Evolutionary conservation across 176 grass and related monocot genomes (phyloP).

Genomic region (Cenchrus fungigraminus): DNA sequence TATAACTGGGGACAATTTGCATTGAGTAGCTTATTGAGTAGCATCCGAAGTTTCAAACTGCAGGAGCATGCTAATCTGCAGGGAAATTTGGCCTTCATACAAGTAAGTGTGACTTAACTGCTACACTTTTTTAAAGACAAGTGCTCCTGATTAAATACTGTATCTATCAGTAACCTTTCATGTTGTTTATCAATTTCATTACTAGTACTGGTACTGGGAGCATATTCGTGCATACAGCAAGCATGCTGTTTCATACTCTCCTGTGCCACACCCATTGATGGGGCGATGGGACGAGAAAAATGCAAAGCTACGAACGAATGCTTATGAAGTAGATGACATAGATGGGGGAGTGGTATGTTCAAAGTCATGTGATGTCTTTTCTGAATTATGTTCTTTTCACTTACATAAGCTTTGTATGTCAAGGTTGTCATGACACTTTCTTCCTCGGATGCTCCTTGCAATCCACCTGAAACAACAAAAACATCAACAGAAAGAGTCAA

Average conservation of each 20-base stretch:
- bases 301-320: not conserved
- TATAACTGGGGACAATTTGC: slow-evolving; percentile 23
- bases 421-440: not conserved
- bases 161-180: too few species aligned
- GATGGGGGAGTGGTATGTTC: not conserved
- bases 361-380: not conserved
- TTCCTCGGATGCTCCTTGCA: not conserved
- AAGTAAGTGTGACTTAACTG: not conserved
- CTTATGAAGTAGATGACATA: not conserved
- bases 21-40: not conserved
- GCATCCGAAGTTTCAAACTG: not conserved
- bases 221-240: not conserved
- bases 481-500: too few species aligned
- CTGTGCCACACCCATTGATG: not conserved
- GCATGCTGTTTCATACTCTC: not conserved
- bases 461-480: too few species aligned
- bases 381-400: too few species aligned
- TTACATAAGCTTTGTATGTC: not conserved
- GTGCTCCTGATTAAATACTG: too few species aligned
- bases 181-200: too few species aligned
- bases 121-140: too few species aligned
- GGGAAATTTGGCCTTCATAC: not conserved
- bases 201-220: slow-evolving; percentile 34
- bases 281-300: not conserved
- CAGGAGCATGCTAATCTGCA: not conserved